Conservation (phyloP, 2,329 filamentous ascomycete species). For the Fusarium albidum region DNA sequence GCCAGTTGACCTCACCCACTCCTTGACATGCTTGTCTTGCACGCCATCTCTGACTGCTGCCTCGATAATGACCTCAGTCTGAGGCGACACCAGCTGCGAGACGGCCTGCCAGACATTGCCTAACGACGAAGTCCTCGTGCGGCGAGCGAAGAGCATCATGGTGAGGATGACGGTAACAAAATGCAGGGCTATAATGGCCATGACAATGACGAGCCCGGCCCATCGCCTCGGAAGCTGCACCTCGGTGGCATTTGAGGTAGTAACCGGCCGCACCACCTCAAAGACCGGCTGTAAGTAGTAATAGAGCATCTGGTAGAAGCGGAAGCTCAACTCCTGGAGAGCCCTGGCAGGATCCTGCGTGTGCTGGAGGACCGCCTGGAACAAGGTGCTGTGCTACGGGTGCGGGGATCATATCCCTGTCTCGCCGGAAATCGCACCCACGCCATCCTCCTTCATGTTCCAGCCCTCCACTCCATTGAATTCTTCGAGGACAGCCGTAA, state of each 20-base stretch:
- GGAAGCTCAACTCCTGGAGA: background rate
- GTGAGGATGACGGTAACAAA: background rate
- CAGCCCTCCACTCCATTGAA: background rate
- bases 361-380: constrained; percentile 4
- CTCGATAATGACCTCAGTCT: constrained; percentile 16
- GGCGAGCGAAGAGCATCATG: background rate
- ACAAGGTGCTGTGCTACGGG: background rate
- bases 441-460: background rate
- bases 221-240: background rate
- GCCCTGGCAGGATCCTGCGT: background rate
- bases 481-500: background rate
- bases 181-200: background rate
- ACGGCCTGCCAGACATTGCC: constrained; percentile 23
- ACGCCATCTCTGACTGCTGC: no score
- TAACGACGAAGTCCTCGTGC: constrained; percentile 3
- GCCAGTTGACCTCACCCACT: background rate
- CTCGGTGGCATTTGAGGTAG: background rate
- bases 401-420: background rate
- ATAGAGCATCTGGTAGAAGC: constrained; percentile 10
- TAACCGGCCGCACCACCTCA: background rate
- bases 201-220: background rate
- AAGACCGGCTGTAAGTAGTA: constrained; percentile 2
- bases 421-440: no score
- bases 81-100: constrained; percentile 10
- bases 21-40: constrained; percentile 11